These are phyloP conservation scores for Fagopyrum homotropicum DNA, from an alignment of 148 eudicot species.

Conservation along the genomic window DNA sequence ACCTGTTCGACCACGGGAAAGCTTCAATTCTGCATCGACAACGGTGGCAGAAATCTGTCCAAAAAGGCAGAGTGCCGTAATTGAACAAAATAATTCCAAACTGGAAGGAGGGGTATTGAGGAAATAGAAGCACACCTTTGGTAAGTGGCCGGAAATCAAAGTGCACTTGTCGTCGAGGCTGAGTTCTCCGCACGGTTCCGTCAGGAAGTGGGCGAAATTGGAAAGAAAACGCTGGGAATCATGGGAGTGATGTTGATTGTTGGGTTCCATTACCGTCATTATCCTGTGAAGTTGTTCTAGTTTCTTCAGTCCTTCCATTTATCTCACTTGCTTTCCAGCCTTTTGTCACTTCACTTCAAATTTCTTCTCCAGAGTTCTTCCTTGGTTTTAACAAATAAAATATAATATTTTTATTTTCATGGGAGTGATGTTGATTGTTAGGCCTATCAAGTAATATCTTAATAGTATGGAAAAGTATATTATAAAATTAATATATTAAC, in stretches of 20 bases:
- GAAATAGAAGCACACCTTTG: slow-evolving; percentile 38
- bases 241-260: slow-evolving; percentile 22
- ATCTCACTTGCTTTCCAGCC: neutral
- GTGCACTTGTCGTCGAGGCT: slow-evolving; percentile 50
- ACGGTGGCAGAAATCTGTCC: slow-evolving; percentile 44
- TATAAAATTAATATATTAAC: too few relatives aligned
- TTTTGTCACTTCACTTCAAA: neutral
- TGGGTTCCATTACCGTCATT: slow-evolving; percentile 28
- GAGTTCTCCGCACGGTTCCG: slow-evolving; percentile 58
- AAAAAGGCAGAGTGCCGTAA: neutral
- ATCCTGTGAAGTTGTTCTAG: slow-evolving; percentile 51
- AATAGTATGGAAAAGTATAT: too few relatives aligned
- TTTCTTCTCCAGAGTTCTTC: neutral
- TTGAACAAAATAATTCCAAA: neutral
- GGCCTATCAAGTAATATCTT: too few relatives aligned
- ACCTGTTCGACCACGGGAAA: slow-evolving; percentile 20
- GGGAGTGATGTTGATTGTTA: too few relatives aligned
- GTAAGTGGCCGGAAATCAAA: slow-evolving; percentile 51
- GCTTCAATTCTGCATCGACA: slow-evolving; percentile 34
- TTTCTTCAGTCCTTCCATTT: slow-evolving; percentile 61
- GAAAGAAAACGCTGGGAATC: slow-evolving; percentile 60
- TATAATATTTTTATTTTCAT: too few relatives aligned
- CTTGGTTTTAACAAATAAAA: too few relatives aligned
- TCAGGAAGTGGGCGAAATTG: slow-evolving; percentile 49
- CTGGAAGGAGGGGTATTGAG: neutral